phyloP scores from a whole-genome alignment of 129 eudicot genomes.

The Gnaphalium uliginosum region DNA sequence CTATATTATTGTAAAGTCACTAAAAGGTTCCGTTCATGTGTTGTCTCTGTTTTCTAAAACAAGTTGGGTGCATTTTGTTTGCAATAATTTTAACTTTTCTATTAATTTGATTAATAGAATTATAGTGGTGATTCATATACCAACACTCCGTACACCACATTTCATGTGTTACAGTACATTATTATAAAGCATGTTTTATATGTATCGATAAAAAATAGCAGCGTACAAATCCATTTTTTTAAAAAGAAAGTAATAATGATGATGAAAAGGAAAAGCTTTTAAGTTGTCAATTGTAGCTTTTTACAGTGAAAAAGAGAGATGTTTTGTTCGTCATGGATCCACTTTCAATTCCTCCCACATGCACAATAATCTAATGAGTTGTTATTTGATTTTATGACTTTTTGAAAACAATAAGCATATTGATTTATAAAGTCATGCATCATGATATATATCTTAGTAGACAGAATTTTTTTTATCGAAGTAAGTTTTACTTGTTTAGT shows the following conservation, averaged over 20 bases:
- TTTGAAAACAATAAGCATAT: background rate
- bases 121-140: too few relatives aligned
- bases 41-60: background rate
- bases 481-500: too few relatives aligned
- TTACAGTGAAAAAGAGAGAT: constrained; percentile 25
- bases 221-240: too few relatives aligned
- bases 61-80: background rate
- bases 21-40: constrained; percentile 21
- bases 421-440: background rate
- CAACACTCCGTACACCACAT: too few relatives aligned
- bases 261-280: constrained; percentile 23
- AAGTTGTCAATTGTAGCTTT: constrained; percentile 34
- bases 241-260: constrained; percentile 10
- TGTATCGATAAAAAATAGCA: too few relatives aligned
- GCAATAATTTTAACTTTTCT: background rate
- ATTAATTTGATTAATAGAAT: background rate
- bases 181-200: too few relatives aligned
- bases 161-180: too few relatives aligned
- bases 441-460: too few relatives aligned
- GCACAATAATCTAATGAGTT: constrained; percentile 22
- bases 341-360: constrained; percentile 34
- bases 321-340: constrained; percentile 35
- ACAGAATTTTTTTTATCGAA: too few relatives aligned
- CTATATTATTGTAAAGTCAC: constrained; percentile 4
- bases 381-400: constrained; percentile 15